A percentile compares a stretch with the other conserved stretches of the same genome.
Evolutionary conservation across 495 filamentous ascomycete genomes (phyloP).

Genomic region (Pseudomonodictys pantanalensis): DNA sequence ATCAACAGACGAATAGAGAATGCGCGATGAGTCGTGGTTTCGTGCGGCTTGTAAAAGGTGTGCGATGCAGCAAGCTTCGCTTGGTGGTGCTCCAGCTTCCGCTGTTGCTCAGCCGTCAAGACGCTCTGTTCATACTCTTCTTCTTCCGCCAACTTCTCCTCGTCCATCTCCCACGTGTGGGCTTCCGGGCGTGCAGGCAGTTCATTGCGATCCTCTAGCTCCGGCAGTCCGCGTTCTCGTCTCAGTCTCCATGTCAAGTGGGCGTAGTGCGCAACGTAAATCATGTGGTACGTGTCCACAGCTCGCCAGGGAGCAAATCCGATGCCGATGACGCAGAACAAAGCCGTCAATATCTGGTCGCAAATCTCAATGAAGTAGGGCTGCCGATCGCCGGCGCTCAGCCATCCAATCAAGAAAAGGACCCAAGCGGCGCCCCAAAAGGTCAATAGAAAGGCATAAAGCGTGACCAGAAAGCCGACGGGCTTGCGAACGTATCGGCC

Average conservation of each 20-base stretch:
- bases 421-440: slow-evolving; percentile 81
- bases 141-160: slow-evolving; percentile 19
- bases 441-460: slow-evolving; percentile 75
- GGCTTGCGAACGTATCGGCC: slow-evolving; percentile 68
- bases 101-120: slow-evolving; percentile 58
- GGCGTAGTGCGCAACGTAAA: slow-evolving; percentile 64
- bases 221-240: slow-evolving; percentile 55
- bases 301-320: slow-evolving; percentile 71
- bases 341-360: slow-evolving; percentile 70
- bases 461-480: slow-evolving; percentile 69
- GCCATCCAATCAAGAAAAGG: slow-evolving; percentile 81
- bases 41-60: slow-evolving; percentile 82
- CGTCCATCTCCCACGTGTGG: slow-evolving; percentile 11
- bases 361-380: slow-evolving; percentile 70
- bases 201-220: slow-evolving; percentile 70
- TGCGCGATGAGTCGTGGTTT: slow-evolving; percentile 72
- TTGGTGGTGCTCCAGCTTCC: slow-evolving; percentile 66
- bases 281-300: slow-evolving; percentile 80
- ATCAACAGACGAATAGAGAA: slow-evolving; percentile 72
- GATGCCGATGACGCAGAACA: slow-evolving; percentile 75
- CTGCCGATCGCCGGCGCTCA: slow-evolving; percentile 69
- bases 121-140: slow-evolving; percentile 62
- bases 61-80: slow-evolving; percentile 71
- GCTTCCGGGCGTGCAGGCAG: slow-evolving; percentile 46
- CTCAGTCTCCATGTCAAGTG: slow-evolving; percentile 69